These are phyloP conservation scores for Fomes fomentarius DNA, from an alignment of 1,284 basidiomycete genomes.

Conservation along the genomic window DNA sequence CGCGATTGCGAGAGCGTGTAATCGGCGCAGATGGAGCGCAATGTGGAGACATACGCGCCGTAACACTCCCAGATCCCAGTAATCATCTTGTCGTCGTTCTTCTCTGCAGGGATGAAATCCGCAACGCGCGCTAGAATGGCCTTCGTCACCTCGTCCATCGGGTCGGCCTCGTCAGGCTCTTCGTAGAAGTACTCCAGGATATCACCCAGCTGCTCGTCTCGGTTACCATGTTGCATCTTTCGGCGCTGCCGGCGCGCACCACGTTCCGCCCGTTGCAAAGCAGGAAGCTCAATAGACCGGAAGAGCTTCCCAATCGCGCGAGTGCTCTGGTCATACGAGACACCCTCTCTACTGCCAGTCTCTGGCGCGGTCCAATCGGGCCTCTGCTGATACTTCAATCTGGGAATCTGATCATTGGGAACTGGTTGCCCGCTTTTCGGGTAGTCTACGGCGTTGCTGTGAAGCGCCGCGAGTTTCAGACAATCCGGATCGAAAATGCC, in stretches of 20 bases:
- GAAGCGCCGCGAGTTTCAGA: constrained; percentile 61
- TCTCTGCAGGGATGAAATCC: constrained; percentile 28
- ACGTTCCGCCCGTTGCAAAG: constrained; percentile 29
- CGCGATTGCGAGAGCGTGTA: constrained; percentile 49
- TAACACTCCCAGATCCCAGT: constrained; percentile 41
- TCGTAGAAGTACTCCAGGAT: constrained; percentile 31
- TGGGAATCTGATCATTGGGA: constrained; percentile 49
- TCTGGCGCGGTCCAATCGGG: constrained; percentile 74
- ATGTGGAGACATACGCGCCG: constrained; percentile 46
- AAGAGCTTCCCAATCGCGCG: constrained; percentile 61
- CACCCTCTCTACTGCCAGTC: constrained; percentile 41
- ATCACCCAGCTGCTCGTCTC: constrained; percentile 24
- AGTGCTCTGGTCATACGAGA: constrained; percentile 51
- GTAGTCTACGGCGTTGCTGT: constrained; percentile 75
- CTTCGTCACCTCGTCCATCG: constrained; percentile 24
- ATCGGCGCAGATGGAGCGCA: constrained; percentile 51
- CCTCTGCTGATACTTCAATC: constrained; percentile 36
- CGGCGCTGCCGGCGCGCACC: constrained; percentile 26
- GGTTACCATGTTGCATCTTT: constrained; percentile 20
- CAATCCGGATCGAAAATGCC: constrained; percentile 66
- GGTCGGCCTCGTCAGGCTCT: constrained; percentile 21
- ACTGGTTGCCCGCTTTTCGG: constrained; percentile 65
- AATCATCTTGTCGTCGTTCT: constrained; percentile 25
- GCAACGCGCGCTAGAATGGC: constrained; percentile 29
- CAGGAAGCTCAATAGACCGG: constrained; percentile 57